These are phyloP conservation scores for Mycena galopus DNA, from an alignment of 768 basidiomycete species.

Conservation along the genomic window DNA sequence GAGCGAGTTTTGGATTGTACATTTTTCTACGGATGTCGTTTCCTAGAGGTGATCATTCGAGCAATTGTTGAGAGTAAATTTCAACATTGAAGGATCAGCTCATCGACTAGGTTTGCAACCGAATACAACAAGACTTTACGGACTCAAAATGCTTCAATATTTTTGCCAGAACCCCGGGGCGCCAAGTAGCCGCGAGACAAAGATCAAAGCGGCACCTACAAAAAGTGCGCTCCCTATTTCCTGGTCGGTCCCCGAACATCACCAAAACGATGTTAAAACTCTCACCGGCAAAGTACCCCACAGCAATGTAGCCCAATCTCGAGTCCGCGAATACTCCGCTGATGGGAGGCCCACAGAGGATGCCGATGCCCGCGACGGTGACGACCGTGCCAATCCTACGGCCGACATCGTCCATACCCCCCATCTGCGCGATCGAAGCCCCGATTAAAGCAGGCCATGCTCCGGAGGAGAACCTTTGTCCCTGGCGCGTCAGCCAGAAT, in stretches of 20 bases:
- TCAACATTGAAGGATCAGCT: too few species aligned
- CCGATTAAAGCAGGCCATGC: constrained; percentile 53
- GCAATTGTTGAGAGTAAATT: too few species aligned
- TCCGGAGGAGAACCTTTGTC: constrained; percentile 50
- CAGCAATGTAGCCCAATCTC: constrained; percentile 46
- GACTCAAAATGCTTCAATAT: too few species aligned
- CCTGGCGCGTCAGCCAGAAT: neutral
- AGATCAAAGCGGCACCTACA: neutral
- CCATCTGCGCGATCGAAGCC: constrained; percentile 54
- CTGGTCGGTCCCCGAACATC: neutral
- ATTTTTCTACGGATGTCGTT: too few species aligned
- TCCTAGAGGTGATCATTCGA: too few species aligned
- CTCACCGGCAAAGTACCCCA: constrained; percentile 53
- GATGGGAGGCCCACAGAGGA: constrained; percentile 61
- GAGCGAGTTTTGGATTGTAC: too few species aligned
- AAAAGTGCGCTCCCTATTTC: constrained; percentile 9
- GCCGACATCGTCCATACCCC: constrained; percentile 55
- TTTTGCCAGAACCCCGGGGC: too few species aligned
- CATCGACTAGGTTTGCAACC: too few species aligned
- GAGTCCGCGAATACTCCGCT: constrained; percentile 57
- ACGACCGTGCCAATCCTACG: constrained; percentile 57
- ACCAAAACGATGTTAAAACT: neutral
- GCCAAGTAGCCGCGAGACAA: constrained; percentile 9
- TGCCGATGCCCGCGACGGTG: constrained; percentile 55
- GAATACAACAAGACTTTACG: too few species aligned